Evolutionary conservation across 106 monocot species (phyloP).

Genomic region (Iris macrosiphon): DNA sequence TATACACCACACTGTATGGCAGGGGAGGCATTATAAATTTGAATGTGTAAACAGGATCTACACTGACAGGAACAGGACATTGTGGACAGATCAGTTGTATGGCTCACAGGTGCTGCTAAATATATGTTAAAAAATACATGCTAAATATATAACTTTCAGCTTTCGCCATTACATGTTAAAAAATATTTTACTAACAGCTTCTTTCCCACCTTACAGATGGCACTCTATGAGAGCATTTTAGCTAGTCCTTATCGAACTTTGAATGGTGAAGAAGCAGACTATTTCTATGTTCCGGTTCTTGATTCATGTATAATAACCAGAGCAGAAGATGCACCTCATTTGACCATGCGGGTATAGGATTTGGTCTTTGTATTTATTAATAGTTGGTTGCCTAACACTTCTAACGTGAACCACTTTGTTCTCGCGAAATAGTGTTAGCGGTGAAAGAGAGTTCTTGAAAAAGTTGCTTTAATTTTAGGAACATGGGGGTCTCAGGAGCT

Average conservation of each 20-base stretch:
- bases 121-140: too few species aligned
- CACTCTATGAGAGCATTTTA: constrained; percentile 89
- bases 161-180: neutral
- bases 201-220: constrained; percentile 46
- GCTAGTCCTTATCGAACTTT: constrained; percentile 86
- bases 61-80: constrained; percentile 58
- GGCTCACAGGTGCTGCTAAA: constrained; percentile 94
- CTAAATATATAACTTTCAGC: too few species aligned
- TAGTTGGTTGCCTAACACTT: neutral
- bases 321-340: constrained; percentile 78
- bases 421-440: too few species aligned
- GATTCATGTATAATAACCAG: constrained; percentile 88
- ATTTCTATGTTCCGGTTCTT: constrained; percentile 89
- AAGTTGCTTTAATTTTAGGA: constrained; percentile 36
- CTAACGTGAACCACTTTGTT: neutral
- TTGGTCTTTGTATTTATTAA: neutral
- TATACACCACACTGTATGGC: neutral
- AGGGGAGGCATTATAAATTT: constrained; percentile 85
- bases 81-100: constrained; percentile 75
- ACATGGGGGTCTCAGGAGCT: constrained; percentile 51
- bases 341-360: constrained; percentile 43
- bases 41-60: constrained; percentile 91
- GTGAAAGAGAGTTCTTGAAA: neutral
- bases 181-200: neutral
- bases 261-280: constrained; percentile 96